phyloP scores from a whole-genome alignment of 2,329 filamentous ascomycete genomes.

The Penicillium corylophilum region DNA sequence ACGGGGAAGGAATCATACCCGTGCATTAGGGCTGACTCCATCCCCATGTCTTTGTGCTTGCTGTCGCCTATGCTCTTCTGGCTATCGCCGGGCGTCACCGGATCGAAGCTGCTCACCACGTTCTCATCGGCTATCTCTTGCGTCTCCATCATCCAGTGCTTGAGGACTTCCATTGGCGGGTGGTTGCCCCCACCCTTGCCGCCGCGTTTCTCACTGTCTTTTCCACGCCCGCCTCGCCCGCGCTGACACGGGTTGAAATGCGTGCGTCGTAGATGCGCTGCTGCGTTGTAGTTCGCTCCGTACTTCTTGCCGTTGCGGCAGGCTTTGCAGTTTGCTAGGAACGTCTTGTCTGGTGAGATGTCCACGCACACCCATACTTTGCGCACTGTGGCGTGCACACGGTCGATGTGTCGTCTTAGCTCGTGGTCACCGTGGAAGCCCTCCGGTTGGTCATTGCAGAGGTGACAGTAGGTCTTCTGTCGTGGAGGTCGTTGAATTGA shows the following conservation, averaged over 20 bases:
- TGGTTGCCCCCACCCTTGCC: conserved; percentile 63
- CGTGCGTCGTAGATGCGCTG: conserved; percentile 80
- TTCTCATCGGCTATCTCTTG: conserved; percentile 47
- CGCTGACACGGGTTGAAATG: conserved; percentile 75
- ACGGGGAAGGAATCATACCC: conserved; percentile 31
- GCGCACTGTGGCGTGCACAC: conserved; percentile 62
- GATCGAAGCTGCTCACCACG: not conserved
- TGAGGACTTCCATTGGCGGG: conserved; percentile 60
- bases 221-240: conserved; percentile 54
- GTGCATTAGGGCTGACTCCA: conserved; percentile 29
- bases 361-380: conserved; percentile 66
- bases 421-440: conserved; percentile 89
- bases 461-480: conserved; percentile 67
- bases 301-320: conserved; percentile 77
- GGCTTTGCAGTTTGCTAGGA: conserved; percentile 78
- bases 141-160: conserved; percentile 61
- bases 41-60: conserved; percentile 3
- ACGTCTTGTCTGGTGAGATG: conserved; percentile 58
- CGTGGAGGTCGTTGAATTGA: conserved; percentile 65
- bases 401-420: conserved; percentile 65
- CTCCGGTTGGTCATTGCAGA: conserved; percentile 70
- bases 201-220: conserved; percentile 59
- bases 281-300: conserved; percentile 90
- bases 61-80: not conserved
- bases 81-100: not conserved